Conservation (phyloP, 2,329 filamentous ascomycete species). For the Colletotrichum lindemuthianum region DNA sequence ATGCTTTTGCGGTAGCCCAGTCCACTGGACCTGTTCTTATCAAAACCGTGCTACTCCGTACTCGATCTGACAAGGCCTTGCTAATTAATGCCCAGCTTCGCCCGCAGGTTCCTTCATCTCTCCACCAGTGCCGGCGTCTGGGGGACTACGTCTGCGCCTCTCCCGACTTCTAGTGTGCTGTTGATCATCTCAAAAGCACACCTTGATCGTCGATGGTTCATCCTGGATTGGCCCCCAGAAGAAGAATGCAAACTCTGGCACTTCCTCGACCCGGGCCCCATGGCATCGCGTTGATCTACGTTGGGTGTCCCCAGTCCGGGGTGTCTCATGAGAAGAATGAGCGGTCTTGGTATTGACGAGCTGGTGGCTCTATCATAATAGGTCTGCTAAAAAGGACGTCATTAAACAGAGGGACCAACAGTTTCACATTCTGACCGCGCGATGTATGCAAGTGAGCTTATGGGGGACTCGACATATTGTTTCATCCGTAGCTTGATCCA, state of each 20-base stretch:
- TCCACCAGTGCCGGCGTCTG: conserved; percentile 1
- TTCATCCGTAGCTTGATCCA: too few species aligned
- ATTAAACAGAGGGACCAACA: too few species aligned
- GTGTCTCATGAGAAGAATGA: conserved; percentile 20
- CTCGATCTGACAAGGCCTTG: too few species aligned
- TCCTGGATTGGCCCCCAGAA: conserved; percentile 20
- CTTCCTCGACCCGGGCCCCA: conserved; percentile 9
- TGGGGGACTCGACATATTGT: too few species aligned
- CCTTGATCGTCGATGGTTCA: conserved; percentile 27
- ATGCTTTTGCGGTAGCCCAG: too few species aligned
- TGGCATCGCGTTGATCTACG: conserved; percentile 26
- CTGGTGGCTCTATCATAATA: not conserved
- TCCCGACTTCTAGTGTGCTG: not conserved
- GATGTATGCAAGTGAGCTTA: too few species aligned
- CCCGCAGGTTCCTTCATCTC: not conserved
- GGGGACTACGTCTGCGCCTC: not conserved
- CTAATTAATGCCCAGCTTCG: too few species aligned
- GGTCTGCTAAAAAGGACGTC: too few species aligned
- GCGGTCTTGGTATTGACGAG: conserved; percentile 11
- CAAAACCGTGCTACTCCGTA: too few species aligned
- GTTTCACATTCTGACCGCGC: too few species aligned
- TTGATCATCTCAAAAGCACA: conserved; percentile 13
- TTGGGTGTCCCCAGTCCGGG: conserved; percentile 17
- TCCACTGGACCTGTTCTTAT: too few species aligned
- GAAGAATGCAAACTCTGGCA: conserved; percentile 30